Conservation (phyloP, 176 grass and related monocot species). For the Poa annua region DNA sequence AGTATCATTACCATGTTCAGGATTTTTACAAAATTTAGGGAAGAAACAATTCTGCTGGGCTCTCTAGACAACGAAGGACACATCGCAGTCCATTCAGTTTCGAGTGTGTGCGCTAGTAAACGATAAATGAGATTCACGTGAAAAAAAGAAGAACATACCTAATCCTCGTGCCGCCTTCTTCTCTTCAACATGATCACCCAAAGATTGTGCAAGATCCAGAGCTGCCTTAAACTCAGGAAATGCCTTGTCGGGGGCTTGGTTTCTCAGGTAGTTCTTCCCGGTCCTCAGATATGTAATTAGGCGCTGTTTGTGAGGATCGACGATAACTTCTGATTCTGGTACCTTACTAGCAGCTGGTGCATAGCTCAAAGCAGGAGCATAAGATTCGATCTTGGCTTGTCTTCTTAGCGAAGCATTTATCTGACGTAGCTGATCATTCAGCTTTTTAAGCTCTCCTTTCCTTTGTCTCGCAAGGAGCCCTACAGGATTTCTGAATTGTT, state of each 20-base stretch:
- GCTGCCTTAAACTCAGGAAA: slow-evolving; percentile 86
- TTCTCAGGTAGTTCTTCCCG: slow-evolving; percentile 87
- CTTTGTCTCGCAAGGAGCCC: slow-evolving; percentile 94
- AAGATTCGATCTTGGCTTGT: slow-evolving; percentile 98
- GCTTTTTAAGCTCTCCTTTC: slow-evolving; percentile 75
- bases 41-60: not conserved
- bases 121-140: not conserved
- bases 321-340: slow-evolving; percentile 79
- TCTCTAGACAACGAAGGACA: not conserved
- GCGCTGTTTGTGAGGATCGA: slow-evolving; percentile 83
- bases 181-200: slow-evolving; percentile 91
- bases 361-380: slow-evolving; percentile 92
- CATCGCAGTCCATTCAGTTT: not conserved
- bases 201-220: slow-evolving; percentile 70
- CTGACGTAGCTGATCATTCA: slow-evolving; percentile 93
- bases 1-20: not conserved
- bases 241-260: slow-evolving; percentile 75
- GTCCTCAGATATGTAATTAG: slow-evolving; percentile 74
- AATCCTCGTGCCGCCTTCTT: slow-evolving; percentile 94
- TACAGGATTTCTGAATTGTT: slow-evolving; percentile 43
- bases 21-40: not conserved
- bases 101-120: not conserved
- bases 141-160: slow-evolving; percentile 65
- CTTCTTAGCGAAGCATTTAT: slow-evolving; percentile 95
- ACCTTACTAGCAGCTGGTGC: slow-evolving; percentile 78